Conservation (phyloP, 2,329 filamentous ascomycete genomes). For the Colletotrichum godetiae region DNA sequence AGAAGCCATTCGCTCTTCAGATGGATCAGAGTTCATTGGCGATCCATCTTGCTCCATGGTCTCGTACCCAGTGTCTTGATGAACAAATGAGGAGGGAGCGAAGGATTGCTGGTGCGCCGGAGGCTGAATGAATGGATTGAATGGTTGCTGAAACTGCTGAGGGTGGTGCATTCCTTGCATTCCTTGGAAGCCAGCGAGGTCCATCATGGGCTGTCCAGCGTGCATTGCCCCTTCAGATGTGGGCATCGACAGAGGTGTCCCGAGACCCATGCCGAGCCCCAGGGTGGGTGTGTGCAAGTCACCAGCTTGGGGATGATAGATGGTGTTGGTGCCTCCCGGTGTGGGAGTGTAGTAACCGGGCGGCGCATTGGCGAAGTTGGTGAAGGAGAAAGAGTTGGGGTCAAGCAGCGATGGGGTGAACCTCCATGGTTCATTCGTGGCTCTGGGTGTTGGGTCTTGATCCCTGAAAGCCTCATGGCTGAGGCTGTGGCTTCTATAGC, state of each 20-base stretch:
- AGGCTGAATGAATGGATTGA: constrained; percentile 77
- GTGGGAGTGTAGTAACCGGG: constrained; percentile 91
- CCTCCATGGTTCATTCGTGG: constrained; percentile 83
- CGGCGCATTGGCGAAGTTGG: constrained; percentile 81
- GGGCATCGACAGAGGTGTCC: constrained; percentile 84
- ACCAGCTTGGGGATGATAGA: constrained; percentile 86
- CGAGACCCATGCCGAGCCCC: constrained; percentile 79
- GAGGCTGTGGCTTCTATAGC: constrained; percentile 57
- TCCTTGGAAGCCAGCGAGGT: constrained; percentile 71
- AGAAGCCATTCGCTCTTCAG: constrained; percentile 62
- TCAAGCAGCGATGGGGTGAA: constrained; percentile 93
- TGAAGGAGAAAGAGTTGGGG: constrained; percentile 84
- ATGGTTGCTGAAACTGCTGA: constrained; percentile 71
- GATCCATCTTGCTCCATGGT: constrained; percentile 81
- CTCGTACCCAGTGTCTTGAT: constrained; percentile 84
- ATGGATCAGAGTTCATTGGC: constrained; percentile 68
- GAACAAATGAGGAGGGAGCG: constrained; percentile 83
- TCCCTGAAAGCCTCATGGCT: constrained; percentile 66
- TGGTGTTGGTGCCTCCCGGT: constrained; percentile 80
- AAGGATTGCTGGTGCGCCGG: constrained; percentile 70
- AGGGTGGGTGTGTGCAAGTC: constrained; percentile 88
- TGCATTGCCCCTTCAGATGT: constrained; percentile 74
- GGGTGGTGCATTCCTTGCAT: constrained; percentile 62
- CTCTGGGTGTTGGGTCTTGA: constrained; percentile 85
- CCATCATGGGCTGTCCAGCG: constrained; percentile 67